Evolutionary conservation across 805 yeast species (phyloP).

Genomic region (Metschnikowia baotianmanensis): DNA sequence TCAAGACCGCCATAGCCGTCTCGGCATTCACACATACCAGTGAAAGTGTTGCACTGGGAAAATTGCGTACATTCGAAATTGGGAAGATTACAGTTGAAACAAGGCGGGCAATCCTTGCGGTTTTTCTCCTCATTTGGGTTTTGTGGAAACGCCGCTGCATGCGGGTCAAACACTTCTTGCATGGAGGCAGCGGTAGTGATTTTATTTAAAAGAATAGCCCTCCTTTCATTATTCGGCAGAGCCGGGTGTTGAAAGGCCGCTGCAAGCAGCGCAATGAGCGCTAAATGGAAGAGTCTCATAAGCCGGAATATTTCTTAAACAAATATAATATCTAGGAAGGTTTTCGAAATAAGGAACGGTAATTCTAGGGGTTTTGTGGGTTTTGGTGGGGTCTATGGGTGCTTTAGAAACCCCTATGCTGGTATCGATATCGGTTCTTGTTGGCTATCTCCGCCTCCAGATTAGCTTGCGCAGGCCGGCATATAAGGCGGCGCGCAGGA

Average conservation of each 20-base stretch:
- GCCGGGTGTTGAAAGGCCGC: background rate
- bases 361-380: no score
- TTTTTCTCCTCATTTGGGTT: background rate
- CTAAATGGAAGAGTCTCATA: constrained; percentile 2
- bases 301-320: background rate
- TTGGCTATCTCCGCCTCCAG: background rate
- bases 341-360: background rate
- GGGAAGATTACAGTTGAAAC: constrained; percentile 93
- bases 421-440: background rate
- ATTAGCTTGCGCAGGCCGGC: background rate
- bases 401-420: background rate
- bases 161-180: constrained; percentile 9
- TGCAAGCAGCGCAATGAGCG: constrained; percentile 1
- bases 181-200: constrained; percentile 2
- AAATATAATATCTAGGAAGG: no score
- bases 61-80: constrained; percentile 88
- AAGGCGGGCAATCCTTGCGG: constrained; percentile 63
- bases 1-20: constrained; percentile 93
- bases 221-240: background rate
- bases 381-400: no score
- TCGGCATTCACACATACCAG: constrained; percentile 90
- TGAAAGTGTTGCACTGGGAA: constrained; percentile 80
- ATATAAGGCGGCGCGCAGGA: background rate
- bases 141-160: background rate
- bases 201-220: constrained; percentile 6